Evolutionary conservation across 2,329 filamentous ascomycete species (phyloP), one percentile per base, ranked within the genome.

Genomic region (Pestalotiopsis sp.): DNA sequence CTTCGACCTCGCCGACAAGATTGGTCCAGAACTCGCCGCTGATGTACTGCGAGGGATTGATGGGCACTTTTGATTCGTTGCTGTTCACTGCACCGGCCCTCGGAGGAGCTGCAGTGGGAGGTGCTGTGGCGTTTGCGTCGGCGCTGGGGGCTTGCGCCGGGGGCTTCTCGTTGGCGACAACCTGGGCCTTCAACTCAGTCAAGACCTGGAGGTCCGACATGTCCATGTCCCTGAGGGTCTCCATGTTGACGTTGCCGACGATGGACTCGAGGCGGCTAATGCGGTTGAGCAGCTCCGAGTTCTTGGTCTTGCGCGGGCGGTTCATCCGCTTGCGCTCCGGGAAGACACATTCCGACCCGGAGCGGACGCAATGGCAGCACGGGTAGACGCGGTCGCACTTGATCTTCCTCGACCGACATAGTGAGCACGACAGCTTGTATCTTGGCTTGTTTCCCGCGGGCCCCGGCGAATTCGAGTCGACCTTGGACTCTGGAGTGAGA

Each of bases 351-450:
- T 86, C 81, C 9, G 80, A 78, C 7, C 79, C 75, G 48, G 81
- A 79, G 63, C 82, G 84, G 24, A 81, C 72, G 73, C 88, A 90
- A 67, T 85, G 84, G 6, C 78, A 75, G 74, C 89, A 91, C 4
- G 88, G 88, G 68, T 84, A 80, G 44, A 80, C 78, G 70, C 86
- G 84, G 73, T 88, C 83, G 77, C 88, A 91, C 71, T 86, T 89
- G 58, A 90, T 81, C 74, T 90, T 91, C 69, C 88, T 84, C 69
- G 87, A 85, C 68, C 90, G 87, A 72, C 89, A 92, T n/a, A 83
- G 82, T 4, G 88, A 81, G 73, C 90, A 92, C 48, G 81, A 83
- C 60, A 85, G 75, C n/a, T 68, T 67, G 52, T 65, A 64, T 14
- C 52, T 61, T 13, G 68, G 30, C 59, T 39, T 63, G n/a, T 26